Evolutionary conservation across 1,284 basidiomycete genomes (phyloP).

Genomic region (Ceratobasidium sp.): DNA sequence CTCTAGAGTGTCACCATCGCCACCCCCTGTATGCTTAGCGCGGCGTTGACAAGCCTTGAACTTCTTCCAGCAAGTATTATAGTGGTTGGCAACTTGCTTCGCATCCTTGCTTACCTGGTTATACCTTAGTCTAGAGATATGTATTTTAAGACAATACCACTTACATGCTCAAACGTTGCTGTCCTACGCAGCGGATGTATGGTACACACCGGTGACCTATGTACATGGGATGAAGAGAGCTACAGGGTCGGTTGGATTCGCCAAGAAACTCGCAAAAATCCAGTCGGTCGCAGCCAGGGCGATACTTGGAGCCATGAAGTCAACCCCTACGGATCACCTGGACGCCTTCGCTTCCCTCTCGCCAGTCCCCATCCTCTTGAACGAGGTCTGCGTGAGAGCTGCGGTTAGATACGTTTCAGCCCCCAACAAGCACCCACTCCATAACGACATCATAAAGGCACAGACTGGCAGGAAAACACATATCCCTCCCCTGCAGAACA

Average conservation of each 20-base stretch:
- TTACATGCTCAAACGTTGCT: too few relatives aligned
- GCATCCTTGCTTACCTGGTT: not conserved
- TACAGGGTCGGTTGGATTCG: not conserved
- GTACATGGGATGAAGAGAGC: too few relatives aligned
- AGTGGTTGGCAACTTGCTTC: not conserved
- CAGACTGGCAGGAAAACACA: not conserved
- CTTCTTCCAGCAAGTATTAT: not conserved
- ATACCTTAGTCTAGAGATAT: not conserved
- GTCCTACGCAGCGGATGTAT: too few relatives aligned
- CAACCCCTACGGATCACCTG: not conserved
- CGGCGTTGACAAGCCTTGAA: not conserved
- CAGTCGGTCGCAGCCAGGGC: constrained; percentile 8
- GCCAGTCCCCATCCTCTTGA: not conserved
- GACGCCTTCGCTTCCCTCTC: constrained; percentile 3
- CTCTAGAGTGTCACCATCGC: not conserved
- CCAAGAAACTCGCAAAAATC: not conserved
- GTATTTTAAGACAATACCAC: not conserved
- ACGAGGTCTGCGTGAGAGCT: constrained; percentile 11
- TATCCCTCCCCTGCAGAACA: not conserved
- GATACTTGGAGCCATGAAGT: constrained; percentile 11
- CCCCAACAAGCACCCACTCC: not conserved
- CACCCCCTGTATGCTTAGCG: not conserved
- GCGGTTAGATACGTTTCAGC: not conserved
- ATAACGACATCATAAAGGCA: not conserved
- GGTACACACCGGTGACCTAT: too few relatives aligned